phyloP scores from a whole-genome alignment of 805 yeast species.

The Candida sanyiensis region DNA sequence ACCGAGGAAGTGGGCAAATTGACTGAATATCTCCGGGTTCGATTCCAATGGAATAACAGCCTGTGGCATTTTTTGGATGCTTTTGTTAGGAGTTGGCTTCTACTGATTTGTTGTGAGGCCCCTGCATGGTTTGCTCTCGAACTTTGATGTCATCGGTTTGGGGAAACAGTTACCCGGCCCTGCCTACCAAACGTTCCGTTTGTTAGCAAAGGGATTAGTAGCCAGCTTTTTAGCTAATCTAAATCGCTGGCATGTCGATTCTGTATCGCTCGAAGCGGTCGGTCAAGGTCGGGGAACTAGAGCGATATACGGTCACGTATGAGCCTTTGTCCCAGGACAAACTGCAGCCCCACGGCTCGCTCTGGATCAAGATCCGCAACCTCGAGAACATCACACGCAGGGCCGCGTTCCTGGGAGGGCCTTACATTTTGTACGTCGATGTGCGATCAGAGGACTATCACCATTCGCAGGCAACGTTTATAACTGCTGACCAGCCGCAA shows the following conservation, averaged over 20 bases:
- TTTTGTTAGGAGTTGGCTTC: too few species aligned
- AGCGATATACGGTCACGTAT: conserved; percentile 50
- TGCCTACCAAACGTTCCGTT: too few species aligned
- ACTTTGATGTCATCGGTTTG: too few species aligned
- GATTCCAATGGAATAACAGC: conserved; percentile 85
- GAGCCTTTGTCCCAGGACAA: conserved; percentile 28
- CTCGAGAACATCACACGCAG: conserved; percentile 53
- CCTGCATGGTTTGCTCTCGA: too few species aligned
- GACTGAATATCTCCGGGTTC: conserved; percentile 77
- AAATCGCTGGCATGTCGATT: too few species aligned
- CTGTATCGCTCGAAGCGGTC: conserved; percentile 36
- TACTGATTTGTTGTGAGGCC: too few species aligned
- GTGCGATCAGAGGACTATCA: conserved; percentile 51
- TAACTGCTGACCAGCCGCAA: conserved; percentile 73
- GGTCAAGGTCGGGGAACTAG: conserved; percentile 54
- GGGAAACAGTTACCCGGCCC: too few species aligned
- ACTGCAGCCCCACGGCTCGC: conserved; percentile 25
- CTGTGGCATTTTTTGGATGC: too few species aligned
- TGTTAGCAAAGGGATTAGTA: too few species aligned
- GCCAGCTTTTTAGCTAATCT: too few species aligned
- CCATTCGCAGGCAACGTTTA: conserved; percentile 43
- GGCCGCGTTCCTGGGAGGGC: conserved; percentile 75
- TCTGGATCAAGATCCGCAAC: conserved; percentile 58
- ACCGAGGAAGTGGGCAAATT: conserved; percentile 64
- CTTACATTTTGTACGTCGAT: conserved; percentile 69